Percentiles rank a stretch among this genome's conserved stretches.
Evolutionary conservation across 176 grass and related monocot genomes (phyloP).

Genomic region (Eragrostis curvula): DNA sequence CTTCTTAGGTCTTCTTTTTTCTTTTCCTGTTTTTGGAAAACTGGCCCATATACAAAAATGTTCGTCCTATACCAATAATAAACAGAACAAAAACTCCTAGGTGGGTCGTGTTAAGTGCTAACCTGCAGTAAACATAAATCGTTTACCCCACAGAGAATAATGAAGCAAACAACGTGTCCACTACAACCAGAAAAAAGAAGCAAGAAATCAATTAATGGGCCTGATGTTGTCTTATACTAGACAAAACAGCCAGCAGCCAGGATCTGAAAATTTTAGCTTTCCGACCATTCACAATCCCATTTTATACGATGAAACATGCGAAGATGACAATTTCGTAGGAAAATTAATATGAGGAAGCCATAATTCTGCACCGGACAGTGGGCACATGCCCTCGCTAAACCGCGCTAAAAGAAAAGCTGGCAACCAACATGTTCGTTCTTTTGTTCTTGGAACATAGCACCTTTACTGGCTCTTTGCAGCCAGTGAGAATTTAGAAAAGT

Average conservation of each 20-base stretch:
- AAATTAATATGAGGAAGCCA: constrained; percentile 1
- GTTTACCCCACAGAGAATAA: constrained; percentile 20
- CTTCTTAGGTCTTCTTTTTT: neutral
- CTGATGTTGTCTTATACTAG: neutral
- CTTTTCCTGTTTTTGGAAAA: neutral
- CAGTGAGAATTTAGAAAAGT: constrained; percentile 17
- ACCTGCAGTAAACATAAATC: constrained; percentile 41
- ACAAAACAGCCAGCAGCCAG: constrained; percentile 1
- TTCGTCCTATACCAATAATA: neutral
- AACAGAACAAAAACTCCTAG: neutral
- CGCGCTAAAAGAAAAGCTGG: constrained; percentile 8
- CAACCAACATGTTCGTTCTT: constrained; percentile 16
- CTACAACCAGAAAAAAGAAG: constrained; percentile 32
- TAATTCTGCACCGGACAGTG: neutral
- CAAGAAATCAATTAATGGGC: constrained; percentile 28
- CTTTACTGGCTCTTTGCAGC: constrained; percentile 20
- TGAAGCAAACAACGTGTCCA: constrained; percentile 2
- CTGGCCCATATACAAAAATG: neutral
- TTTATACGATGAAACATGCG: neutral
- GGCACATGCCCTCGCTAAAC: constrained; percentile 26
- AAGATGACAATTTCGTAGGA: constrained; percentile 5
- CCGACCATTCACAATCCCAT: constrained; percentile 16
- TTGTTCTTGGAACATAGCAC: constrained; percentile 11
- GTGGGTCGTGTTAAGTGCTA: neutral
- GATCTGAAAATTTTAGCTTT: constrained; percentile 3